These are phyloP conservation scores for Alternaria arbusti DNA, from an alignment of 2,329 filamentous ascomycete genomes.

Conservation along the genomic window DNA sequence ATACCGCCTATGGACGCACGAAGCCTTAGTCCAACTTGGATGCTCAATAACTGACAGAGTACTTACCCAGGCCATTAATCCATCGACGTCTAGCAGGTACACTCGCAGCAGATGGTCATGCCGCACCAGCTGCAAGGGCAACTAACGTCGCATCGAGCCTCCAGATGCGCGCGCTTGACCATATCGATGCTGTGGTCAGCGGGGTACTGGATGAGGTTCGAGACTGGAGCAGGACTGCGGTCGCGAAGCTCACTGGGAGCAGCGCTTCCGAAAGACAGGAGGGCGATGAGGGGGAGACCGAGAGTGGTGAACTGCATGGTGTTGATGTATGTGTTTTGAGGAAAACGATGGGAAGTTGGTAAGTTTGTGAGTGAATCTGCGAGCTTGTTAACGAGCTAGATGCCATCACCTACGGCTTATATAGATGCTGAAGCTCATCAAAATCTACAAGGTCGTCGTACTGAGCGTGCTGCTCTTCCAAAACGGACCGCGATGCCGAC, in stretches of 20 bases:
- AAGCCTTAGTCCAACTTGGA: neutral
- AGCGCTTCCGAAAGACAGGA: conserved; percentile 6
- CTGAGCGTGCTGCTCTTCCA: neutral
- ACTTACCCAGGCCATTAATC: neutral
- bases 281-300: neutral
- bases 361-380: neutral
- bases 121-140: conserved; percentile 11
- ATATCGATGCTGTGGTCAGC: conserved; percentile 8
- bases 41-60: neutral
- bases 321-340: neutral
- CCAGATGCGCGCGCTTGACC: conserved; percentile 7
- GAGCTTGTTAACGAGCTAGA: neutral
- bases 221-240: neutral
- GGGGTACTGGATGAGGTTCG: neutral
- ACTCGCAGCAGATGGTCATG: conserved; percentile 13
- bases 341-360: neutral
- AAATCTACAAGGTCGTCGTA: neutral
- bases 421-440: neutral
- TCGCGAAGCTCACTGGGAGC: neutral
- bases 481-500: neutral
- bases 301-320: conserved; percentile 5
- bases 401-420: neutral
- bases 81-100: neutral
- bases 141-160: conserved; percentile 3
- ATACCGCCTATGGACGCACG: neutral